Percentiles rank a stretch among this genome's conserved stretches.
Evolutionary conservation across 306 rosid genomes (phyloP).

Genomic region (Arachis hypogaea): DNA sequence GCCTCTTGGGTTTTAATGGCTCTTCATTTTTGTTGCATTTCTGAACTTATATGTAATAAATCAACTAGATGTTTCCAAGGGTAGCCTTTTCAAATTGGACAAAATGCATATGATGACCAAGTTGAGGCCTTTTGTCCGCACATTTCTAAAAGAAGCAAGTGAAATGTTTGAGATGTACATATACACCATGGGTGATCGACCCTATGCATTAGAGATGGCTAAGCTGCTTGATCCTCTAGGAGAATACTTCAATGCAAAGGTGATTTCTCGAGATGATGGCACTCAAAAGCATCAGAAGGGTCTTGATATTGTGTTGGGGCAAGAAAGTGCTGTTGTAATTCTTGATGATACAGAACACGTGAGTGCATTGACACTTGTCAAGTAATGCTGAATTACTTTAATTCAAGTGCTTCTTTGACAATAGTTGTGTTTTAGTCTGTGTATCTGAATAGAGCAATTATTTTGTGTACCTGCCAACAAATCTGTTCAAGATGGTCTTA

Average conservation of each 20-base stretch:
- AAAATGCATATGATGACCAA: conserved; percentile 85
- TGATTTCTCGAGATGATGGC: conserved; percentile 94
- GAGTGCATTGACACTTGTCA: conserved; percentile 32
- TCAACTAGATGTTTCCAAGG: conserved; percentile 66
- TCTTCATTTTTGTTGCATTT: conserved; percentile 1
- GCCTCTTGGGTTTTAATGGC: background rate
- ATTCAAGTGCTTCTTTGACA: no score
- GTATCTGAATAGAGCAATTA: no score
- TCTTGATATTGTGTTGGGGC: conserved; percentile 85
- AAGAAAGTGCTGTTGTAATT: conserved; percentile 85
- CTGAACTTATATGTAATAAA: conserved; percentile 28
- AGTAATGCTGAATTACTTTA: no score
- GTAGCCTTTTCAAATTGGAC: conserved; percentile 69
- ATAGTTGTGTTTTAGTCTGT: no score
- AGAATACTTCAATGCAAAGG: conserved; percentile 71
- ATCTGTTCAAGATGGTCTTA: no score
- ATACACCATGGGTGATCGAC: conserved; percentile 92
- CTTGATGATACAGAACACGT: conserved; percentile 94
- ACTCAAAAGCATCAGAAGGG: conserved; percentile 90
- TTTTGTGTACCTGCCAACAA: no score
- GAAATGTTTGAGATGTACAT: conserved; percentile 83
- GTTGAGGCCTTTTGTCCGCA: conserved; percentile 79
- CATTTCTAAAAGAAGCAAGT: conserved; percentile 78
- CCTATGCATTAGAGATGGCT: conserved; percentile 92
- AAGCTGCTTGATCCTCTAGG: conserved; percentile 81